Percentiles rank a stretch among this genome's conserved stretches.
phyloP scores from a whole-genome alignment of 345 rosid genomes.

The Citrus medica region DNA sequence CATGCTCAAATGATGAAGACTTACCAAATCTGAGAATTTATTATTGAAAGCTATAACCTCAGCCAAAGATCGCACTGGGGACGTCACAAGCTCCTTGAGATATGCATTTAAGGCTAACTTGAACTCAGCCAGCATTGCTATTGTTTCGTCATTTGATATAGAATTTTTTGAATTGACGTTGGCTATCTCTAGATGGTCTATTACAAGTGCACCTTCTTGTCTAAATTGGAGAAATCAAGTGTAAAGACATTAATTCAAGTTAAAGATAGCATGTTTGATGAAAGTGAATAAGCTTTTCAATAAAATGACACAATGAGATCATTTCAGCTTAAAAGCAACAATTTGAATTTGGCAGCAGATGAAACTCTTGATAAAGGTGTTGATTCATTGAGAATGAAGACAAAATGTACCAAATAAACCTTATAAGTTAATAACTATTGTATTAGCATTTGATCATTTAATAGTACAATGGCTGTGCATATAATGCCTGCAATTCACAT shows the following conservation, averaged over 20 bases:
- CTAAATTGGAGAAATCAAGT: constrained; percentile 11
- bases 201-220: constrained; percentile 29
- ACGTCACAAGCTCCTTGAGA: constrained; percentile 21
- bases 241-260: background rate
- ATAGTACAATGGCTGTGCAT: too few species aligned
- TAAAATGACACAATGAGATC: too few species aligned
- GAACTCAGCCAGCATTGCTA: constrained; percentile 29
- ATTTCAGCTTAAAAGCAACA: too few species aligned
- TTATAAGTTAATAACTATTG: too few species aligned
- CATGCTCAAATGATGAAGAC: background rate
- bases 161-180: background rate
- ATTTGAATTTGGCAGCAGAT: too few species aligned
- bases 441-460: too few species aligned
- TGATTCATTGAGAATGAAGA: too few species aligned
- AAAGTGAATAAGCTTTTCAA: too few species aligned
- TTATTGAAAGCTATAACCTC: constrained; percentile 33
- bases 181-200: constrained; percentile 24
- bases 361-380: too few species aligned
- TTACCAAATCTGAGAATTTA: constrained; percentile 27
- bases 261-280: too few species aligned
- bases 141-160: background rate
- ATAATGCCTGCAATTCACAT: too few species aligned
- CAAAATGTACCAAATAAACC: too few species aligned
- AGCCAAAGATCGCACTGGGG: constrained; percentile 36
- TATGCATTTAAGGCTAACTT: constrained; percentile 30